Evolutionary conservation across 2,329 filamentous ascomycete genomes (phyloP), one percentile per base, ranked within the genome.

Genomic region (Fusarium sp.): DNA sequence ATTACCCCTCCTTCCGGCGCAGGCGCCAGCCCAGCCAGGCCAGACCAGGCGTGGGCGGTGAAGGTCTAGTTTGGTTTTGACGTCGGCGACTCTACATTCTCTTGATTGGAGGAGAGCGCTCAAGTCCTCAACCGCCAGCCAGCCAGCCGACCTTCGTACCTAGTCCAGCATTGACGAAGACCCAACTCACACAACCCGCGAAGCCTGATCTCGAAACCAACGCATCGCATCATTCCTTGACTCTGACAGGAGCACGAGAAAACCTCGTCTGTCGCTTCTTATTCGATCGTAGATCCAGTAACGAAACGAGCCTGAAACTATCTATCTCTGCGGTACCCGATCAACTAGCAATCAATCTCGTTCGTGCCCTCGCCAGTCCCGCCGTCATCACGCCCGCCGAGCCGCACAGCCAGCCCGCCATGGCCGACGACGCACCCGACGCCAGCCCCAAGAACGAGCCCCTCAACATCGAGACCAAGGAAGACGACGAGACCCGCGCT

Each of bases 401-500:
- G 65, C 68, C 61, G 52, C 71, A 72, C 70, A 59, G 56, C 58
- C 72, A 71, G 65, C 64, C 64, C 69, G 81, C 75, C 80, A 87
- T 87, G 86, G 81, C 85, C 73, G 85, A 86, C 80, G 84, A 86
- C 69, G 77, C 79, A 65, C 84, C 82, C 78, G 81, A 81, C 76
- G 81, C 80, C 57, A 86, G 83, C 79, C 85, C 85, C 68, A 84
- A 81, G 71, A 79, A 76, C 65, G 81, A 82, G 33, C 76, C 75
- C 57, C 62, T 77, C 63, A 78, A 77, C 59, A 74, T 82, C 71
- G 82, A 84, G 66, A 78, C 78, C 37, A 86, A 84, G 64, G 90
- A 92, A 76, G 90, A 92, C 80, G 88, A 89, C 38, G 90, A 90
- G 78, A 92, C 90, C 45, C 89, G 89, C 68, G 90, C 90, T 61